Conservation (phyloP, 495 filamentous ascomycete genomes). For the Penicillium manginii region DNA sequence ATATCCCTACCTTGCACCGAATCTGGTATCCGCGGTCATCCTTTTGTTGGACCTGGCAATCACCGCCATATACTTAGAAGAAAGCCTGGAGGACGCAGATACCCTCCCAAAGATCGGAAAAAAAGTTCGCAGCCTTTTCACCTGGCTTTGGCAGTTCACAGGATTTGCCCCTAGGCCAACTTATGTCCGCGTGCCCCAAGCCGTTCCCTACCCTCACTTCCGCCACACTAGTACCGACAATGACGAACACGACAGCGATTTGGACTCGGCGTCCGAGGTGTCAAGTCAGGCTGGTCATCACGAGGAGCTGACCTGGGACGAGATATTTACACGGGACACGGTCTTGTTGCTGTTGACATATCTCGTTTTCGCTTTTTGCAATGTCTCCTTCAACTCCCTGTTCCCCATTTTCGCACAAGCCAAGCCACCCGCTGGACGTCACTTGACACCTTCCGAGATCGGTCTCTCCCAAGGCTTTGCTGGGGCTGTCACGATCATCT, state of each 20-base stretch:
- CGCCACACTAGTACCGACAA: conserved; percentile 31
- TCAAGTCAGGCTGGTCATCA: conserved; percentile 39
- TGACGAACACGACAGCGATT: conserved; percentile 44
- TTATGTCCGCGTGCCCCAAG: conserved; percentile 51
- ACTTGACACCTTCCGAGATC: conserved; percentile 76
- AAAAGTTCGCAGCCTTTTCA: conserved; percentile 62
- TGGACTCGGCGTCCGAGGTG: conserved; percentile 48
- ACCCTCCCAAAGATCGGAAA: conserved; percentile 63
- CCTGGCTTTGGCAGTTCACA: conserved; percentile 76
- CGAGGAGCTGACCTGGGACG: conserved; percentile 46
- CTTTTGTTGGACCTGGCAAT: conserved; percentile 74
- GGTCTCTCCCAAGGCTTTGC: conserved; percentile 86
- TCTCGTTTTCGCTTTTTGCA: conserved; percentile 84
- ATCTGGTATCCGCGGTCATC: conserved; percentile 72
- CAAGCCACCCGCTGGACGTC: conserved; percentile 71
- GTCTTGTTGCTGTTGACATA: conserved; percentile 79
- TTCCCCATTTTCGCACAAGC: conserved; percentile 90
- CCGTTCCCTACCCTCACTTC: conserved; percentile 22
- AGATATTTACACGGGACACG: conserved; percentile 77
- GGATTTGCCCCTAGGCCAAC: conserved; percentile 59
- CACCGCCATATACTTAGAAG: conserved; percentile 77
- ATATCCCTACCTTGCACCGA: conserved; percentile 86
- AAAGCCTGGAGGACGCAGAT: conserved; percentile 79
- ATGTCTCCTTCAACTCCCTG: conserved; percentile 86
- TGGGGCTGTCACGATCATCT: conserved; percentile 80